Conservation (phyloP, 2,329 filamentous ascomycete genomes). For the Aspergillus phoenicis region DNA sequence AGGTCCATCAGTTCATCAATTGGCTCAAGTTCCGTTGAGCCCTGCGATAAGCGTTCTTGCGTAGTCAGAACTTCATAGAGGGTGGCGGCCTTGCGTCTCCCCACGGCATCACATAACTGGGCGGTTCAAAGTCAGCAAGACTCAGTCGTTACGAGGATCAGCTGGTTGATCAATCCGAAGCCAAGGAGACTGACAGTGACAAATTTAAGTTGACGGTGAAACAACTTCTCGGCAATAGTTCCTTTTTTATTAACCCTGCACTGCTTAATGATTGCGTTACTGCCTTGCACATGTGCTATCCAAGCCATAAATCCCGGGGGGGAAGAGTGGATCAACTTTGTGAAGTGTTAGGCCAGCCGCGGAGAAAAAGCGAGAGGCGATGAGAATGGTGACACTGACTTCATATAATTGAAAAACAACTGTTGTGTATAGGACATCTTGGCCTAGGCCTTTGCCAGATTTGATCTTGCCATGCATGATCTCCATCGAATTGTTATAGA, state of each 20-base stretch:
- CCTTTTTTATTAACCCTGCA: constrained; percentile 9
- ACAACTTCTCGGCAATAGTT: constrained; percentile 18
- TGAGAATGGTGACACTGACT: constrained; percentile 13
- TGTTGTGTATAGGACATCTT: constrained; percentile 24
- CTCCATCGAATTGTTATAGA: constrained; percentile 23
- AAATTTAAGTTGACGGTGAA: constrained; percentile 26
- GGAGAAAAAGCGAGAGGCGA: neutral
- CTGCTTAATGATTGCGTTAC: constrained; percentile 22
- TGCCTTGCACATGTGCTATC: constrained; percentile 27
- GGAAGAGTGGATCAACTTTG: constrained; percentile 25
- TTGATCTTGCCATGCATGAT: constrained; percentile 19
- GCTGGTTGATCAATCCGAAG: neutral
- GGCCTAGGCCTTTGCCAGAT: constrained; percentile 16
- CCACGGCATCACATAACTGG: constrained; percentile 23
- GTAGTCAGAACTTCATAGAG: constrained; percentile 18
- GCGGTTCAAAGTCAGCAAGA: constrained; percentile 8
- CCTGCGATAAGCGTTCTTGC: constrained; percentile 1
- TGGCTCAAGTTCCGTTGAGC: constrained; percentile 14
- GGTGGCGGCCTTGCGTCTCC: constrained; percentile 21
- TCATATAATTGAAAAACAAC: constrained; percentile 27
- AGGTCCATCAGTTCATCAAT: constrained; percentile 23
- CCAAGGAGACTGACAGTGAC: constrained; percentile 19
- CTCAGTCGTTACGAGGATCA: neutral
- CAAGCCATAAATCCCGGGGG: constrained; percentile 25
- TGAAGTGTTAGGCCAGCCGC: neutral